Conservation (phyloP, 768 basidiomycete species). For the Podaxis pistillaris region DNA sequence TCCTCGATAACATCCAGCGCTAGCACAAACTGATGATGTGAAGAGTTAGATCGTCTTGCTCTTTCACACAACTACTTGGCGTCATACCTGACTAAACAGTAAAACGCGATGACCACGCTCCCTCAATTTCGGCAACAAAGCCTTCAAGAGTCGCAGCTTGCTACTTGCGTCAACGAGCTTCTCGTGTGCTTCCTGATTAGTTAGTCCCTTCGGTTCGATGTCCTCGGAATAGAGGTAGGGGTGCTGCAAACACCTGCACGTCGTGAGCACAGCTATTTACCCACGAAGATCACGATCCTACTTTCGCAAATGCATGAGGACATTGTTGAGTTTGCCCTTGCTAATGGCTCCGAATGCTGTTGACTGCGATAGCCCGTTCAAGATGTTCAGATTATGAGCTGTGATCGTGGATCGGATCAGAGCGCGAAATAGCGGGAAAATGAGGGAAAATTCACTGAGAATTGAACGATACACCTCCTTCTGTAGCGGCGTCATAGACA, state of each 20-base stretch:
- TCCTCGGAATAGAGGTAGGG: conserved; percentile 82
- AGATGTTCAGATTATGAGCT: conserved; percentile 72
- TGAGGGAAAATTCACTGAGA: conserved; percentile 47
- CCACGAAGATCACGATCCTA: conserved; percentile 31
- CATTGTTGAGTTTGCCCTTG: conserved; percentile 71
- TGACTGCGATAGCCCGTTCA: conserved; percentile 57
- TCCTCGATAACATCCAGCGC: conserved; percentile 87
- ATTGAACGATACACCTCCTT: conserved; percentile 87
- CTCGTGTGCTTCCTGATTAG: conserved; percentile 62
- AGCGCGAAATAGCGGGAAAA: not conserved
- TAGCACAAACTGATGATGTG: conserved; percentile 71
- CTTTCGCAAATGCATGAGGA: conserved; percentile 89
- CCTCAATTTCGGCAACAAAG: conserved; percentile 79
- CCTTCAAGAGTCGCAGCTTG: conserved; percentile 79
- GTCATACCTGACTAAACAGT: conserved; percentile 83
- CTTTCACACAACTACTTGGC: not conserved
- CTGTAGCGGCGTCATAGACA: conserved; percentile 85
- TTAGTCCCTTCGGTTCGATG: conserved; percentile 70
- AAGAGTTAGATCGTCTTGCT: not conserved
- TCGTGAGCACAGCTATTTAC: not conserved
- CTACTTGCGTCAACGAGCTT: conserved; percentile 81
- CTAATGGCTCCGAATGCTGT: conserved; percentile 27
- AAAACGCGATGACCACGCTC: conserved; percentile 86
- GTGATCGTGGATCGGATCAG: not conserved
- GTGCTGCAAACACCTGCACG: conserved; percentile 79